These are phyloP conservation scores for Aspergillus ibericus DNA, from an alignment of 2,329 filamentous ascomycete genomes.

Conservation along the genomic window DNA sequence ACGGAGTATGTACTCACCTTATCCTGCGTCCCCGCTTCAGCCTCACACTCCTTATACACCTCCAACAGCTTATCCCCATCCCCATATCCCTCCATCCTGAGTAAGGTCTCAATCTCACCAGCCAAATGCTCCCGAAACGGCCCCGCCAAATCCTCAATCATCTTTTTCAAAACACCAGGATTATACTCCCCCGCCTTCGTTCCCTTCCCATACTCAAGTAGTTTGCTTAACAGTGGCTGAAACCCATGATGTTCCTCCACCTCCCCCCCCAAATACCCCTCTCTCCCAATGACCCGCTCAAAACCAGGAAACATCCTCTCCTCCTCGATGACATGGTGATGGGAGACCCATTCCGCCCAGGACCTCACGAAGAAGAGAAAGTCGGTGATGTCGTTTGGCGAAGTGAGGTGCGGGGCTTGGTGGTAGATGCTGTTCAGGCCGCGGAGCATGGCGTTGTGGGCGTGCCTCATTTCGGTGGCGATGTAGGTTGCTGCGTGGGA, in stretches of 20 bases:
- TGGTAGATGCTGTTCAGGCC: constrained; percentile 5
- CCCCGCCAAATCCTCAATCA: constrained; percentile 1
- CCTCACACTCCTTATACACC: not conserved
- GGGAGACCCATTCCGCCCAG: constrained; percentile 1
- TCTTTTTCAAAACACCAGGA: not conserved
- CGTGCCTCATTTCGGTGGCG: constrained; percentile 6
- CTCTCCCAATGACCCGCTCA: not conserved
- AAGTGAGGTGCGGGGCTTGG: not conserved
- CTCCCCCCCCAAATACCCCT: not conserved
- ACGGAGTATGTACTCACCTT: not conserved
- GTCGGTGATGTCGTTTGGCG: not conserved
- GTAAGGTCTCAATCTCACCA: not conserved
- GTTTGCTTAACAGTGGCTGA: not conserved
- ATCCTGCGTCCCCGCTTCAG: not conserved
- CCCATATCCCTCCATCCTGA: not conserved
- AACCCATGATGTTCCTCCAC: constrained; percentile 1
- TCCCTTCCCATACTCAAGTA: not conserved
- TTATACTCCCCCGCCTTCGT: not conserved
- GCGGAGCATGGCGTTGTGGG: constrained; percentile 5
- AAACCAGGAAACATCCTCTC: constrained; percentile 4
- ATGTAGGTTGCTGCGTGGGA: not conserved
- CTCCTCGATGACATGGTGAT: constrained; percentile 6
- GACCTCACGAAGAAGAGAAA: not conserved
- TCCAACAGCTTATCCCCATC: not conserved
- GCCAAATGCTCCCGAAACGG: not conserved